These are phyloP conservation scores for Oryza longistaminata DNA, from an alignment of 176 grass and related monocot genomes.

Conservation along the genomic window DNA sequence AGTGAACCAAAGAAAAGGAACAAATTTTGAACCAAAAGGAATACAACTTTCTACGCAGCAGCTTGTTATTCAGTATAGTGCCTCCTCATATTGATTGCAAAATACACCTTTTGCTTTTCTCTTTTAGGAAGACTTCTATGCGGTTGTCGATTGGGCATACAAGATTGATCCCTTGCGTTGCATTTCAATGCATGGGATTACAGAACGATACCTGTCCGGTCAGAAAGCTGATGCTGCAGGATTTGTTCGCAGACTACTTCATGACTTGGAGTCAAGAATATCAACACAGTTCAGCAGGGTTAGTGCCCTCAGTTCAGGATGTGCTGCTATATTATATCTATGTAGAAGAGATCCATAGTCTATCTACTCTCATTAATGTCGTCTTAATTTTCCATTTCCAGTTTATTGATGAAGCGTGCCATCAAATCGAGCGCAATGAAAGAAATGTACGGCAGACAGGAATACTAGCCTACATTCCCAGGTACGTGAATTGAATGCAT, in stretches of 20 bases:
- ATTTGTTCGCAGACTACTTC: constrained; percentile 88
- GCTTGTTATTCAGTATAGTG: constrained; percentile 10
- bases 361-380: constrained; percentile 19
- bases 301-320: constrained; percentile 31
- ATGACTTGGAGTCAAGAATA: constrained; percentile 95
- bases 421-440: constrained; percentile 95
- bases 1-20: constrained; percentile 8
- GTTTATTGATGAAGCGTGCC: constrained; percentile 97
- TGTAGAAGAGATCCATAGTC: constrained; percentile 27
- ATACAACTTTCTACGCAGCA: background rate
- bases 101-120: constrained; percentile 23
- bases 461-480: constrained; percentile 87
- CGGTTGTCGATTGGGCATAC: constrained; percentile 94
- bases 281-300: constrained; percentile 89
- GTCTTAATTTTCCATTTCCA: constrained; percentile 43
- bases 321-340: background rate
- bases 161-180: constrained; percentile 93
- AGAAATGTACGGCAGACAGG: constrained; percentile 76
- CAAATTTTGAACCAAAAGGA: constrained; percentile 2
- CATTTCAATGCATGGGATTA: constrained; percentile 98
- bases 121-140: constrained; percentile 93
- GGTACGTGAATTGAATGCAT: constrained; percentile 51
- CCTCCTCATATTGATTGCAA: constrained; percentile 21
- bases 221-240: constrained; percentile 99
- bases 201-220: constrained; percentile 95